phyloP scores from a whole-genome alignment of 768 basidiomycete species.

The Leucocoprinus sp. region DNA sequence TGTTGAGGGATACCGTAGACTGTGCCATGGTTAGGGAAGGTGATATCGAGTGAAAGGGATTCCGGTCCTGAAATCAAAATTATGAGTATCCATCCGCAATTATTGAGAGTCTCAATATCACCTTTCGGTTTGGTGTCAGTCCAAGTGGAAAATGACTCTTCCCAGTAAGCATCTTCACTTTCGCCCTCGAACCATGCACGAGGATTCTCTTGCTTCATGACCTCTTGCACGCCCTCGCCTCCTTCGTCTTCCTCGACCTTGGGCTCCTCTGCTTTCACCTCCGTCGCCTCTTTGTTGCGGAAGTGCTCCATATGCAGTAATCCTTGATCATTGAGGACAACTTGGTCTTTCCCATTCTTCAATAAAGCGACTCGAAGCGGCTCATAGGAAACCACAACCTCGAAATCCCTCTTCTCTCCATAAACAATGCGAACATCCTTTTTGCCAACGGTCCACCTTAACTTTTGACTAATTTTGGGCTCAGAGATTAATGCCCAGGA shows the following conservation, averaged over 20 bases:
- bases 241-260: slow-evolving; percentile 35
- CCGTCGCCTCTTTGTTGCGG: slow-evolving; percentile 49
- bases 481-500: slow-evolving; percentile 80
- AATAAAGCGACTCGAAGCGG: slow-evolving; percentile 72
- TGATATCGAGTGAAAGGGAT: slow-evolving; percentile 85
- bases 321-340: slow-evolving; percentile 83
- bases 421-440: slow-evolving; percentile 57
- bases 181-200: slow-evolving; percentile 87
- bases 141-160: slow-evolving; percentile 81
- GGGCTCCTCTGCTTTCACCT: slow-evolving; percentile 36
- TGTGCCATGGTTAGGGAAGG: slow-evolving; percentile 84
- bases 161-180: slow-evolving; percentile 78
- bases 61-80: slow-evolving; percentile 68
- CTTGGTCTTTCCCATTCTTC: slow-evolving; percentile 69
- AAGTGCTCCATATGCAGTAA: slow-evolving; percentile 99
- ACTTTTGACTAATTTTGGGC: slow-evolving; percentile 50
- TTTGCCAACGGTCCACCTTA: slow-evolving; percentile 62
- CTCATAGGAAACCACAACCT: slow-evolving; percentile 62
- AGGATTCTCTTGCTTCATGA: slow-evolving; percentile 42
- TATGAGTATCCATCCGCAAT: not conserved
- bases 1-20: slow-evolving; percentile 98
- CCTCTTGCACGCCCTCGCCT: slow-evolving; percentile 40
- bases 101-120: slow-evolving; percentile 22
- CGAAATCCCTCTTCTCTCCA: slow-evolving; percentile 52
- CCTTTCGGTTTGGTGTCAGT: slow-evolving; percentile 96